phyloP scores from a whole-genome alignment of 2,329 filamentous ascomycete genomes.

The Scleromitrula shiraiana region DNA sequence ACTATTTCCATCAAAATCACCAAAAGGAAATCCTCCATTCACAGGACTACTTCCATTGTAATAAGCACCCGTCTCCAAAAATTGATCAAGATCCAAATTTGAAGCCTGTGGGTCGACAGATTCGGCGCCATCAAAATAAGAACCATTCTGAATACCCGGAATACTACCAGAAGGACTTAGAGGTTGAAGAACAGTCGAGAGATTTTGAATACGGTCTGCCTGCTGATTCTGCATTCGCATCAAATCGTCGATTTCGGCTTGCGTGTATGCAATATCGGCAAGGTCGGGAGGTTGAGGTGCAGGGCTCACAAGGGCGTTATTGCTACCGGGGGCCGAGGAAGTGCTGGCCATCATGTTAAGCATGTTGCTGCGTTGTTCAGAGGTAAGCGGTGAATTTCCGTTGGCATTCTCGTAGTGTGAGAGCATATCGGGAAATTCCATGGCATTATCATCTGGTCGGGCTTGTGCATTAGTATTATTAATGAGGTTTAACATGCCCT shows the following conservation, averaged over 20 bases:
- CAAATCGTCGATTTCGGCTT: slow-evolving; percentile 70
- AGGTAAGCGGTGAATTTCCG: slow-evolving; percentile 45
- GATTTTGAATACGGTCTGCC: slow-evolving; percentile 64
- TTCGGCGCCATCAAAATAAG: slow-evolving; percentile 27
- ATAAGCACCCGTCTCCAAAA: slow-evolving; percentile 37
- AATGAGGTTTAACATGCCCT: slow-evolving; percentile 58
- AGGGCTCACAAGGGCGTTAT: slow-evolving; percentile 28
- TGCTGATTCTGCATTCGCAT: slow-evolving; percentile 74
- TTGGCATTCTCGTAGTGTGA: slow-evolving; percentile 34
- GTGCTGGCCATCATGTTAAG: slow-evolving; percentile 49
- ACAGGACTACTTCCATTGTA: slow-evolving; percentile 24
- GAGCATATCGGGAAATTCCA: slow-evolving; percentile 46
- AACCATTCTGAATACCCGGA: slow-evolving; percentile 51
- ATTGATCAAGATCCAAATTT: slow-evolving; percentile 43
- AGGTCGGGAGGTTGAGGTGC: slow-evolving; percentile 39
- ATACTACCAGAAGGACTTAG: slow-evolving; percentile 74
- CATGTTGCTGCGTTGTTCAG: slow-evolving; percentile 52
- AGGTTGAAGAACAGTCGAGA: slow-evolving; percentile 67
- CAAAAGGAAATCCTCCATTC: slow-evolving; percentile 15
- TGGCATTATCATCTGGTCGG: slow-evolving; percentile 28
- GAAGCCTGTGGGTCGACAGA: slow-evolving; percentile 32
- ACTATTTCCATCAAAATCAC: slow-evolving; percentile 10
- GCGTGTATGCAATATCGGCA: slow-evolving; percentile 57
- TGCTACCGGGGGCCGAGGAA: slow-evolving; percentile 21
- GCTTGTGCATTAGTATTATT: slow-evolving; percentile 53